Percentiles rank a stretch among this genome's conserved stretches.
These are phyloP conservation scores for Gynochthodes officinalis DNA, from an alignment of 257 asterid species.

Conservation along the genomic window DNA sequence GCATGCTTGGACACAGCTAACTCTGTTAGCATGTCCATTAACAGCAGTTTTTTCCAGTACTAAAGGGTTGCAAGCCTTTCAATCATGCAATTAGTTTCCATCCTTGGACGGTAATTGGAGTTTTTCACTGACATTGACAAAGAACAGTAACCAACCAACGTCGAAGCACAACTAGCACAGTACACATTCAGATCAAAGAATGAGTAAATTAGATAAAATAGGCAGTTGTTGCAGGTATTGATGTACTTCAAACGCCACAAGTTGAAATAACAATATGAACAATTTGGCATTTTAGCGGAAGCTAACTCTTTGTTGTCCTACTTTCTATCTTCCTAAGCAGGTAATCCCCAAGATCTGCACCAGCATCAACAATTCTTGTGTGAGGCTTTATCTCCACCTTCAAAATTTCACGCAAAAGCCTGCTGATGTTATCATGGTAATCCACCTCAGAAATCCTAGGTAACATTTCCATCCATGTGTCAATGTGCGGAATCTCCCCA, in stretches of 20 bases:
- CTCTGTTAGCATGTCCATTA: neutral
- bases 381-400: slow-evolving; percentile 58
- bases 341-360: slow-evolving; percentile 59
- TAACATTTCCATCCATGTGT: slow-evolving; percentile 71
- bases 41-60: neutral
- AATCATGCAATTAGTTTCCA: neutral
- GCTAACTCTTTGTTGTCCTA: slow-evolving; percentile 34
- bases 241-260: too few relatives aligned
- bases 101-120: neutral
- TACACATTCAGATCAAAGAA: neutral
- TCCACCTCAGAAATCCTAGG: slow-evolving; percentile 50
- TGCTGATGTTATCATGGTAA: slow-evolving; percentile 29
- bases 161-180: neutral
- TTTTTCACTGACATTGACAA: neutral
- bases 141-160: neutral
- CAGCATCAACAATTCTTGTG: slow-evolving; percentile 62
- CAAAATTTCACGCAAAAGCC: slow-evolving; percentile 40
- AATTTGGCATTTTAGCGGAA: neutral
- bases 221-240: too few relatives aligned
- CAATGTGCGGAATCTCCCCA: slow-evolving; percentile 51
- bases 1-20: too few relatives aligned
- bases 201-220: too few relatives aligned
- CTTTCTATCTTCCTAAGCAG: slow-evolving; percentile 46
- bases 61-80: neutral
- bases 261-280: too few relatives aligned